Conservation (phyloP, 1,284 basidiomycete species). For the Puccinia novopanici region DNA sequence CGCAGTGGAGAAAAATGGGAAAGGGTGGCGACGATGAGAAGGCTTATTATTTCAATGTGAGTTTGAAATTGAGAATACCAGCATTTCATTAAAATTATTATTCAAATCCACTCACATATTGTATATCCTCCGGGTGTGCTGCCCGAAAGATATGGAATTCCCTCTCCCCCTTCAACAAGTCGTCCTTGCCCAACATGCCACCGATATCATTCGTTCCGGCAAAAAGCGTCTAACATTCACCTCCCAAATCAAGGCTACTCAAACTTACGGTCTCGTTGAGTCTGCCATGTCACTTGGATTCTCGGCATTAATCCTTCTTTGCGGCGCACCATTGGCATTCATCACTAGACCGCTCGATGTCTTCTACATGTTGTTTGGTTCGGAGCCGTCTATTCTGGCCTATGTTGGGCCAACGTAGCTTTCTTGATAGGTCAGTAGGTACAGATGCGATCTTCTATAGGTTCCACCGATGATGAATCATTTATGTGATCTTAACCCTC, state of each 20-base stretch:
- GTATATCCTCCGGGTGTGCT: too few relatives aligned
- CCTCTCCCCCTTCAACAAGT: constrained; percentile 37
- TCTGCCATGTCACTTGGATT: constrained; percentile 16
- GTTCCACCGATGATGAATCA: too few relatives aligned
- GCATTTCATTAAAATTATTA: too few relatives aligned
- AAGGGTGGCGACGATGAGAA: constrained; percentile 47
- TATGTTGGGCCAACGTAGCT: constrained; percentile 32
- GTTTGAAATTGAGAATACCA: too few relatives aligned
- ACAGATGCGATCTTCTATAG: background rate
- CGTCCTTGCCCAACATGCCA: constrained; percentile 38
- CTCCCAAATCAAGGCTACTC: constrained; percentile 15
- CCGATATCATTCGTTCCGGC: constrained; percentile 27
- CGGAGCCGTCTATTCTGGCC: constrained; percentile 21
- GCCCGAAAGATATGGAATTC: constrained; percentile 29
- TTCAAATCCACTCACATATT: too few relatives aligned
- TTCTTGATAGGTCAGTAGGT: constrained; percentile 36
- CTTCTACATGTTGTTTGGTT: constrained; percentile 32
- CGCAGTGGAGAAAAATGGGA: constrained; percentile 28
- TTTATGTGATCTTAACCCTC: background rate
- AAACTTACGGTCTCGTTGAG: constrained; percentile 25
- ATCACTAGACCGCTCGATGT: constrained; percentile 40
- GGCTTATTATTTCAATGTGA: constrained; percentile 36
- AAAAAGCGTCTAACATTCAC: constrained; percentile 14
- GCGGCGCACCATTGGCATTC: constrained; percentile 19
- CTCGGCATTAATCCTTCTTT: constrained; percentile 19